These are phyloP conservation scores for Clonostachys rosea DNA, from an alignment of 2,329 filamentous ascomycete species.

Conservation along the genomic window DNA sequence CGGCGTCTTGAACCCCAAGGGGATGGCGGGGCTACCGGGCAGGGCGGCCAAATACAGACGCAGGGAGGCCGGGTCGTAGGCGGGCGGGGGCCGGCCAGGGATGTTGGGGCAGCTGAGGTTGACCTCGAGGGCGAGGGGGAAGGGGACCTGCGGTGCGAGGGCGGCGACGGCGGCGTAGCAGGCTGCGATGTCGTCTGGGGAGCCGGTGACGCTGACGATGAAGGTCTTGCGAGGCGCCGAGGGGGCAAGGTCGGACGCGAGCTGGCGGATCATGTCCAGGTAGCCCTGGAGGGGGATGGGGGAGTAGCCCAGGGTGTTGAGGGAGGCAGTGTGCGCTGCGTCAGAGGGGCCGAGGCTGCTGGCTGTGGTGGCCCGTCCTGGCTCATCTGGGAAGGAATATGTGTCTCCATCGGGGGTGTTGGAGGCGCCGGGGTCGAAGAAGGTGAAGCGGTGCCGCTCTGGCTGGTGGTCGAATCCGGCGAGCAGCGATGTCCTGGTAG, in stretches of 20 bases:
- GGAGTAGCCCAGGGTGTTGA: slow-evolving; percentile 75
- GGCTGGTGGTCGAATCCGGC: slow-evolving; percentile 60
- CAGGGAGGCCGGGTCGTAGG: slow-evolving; percentile 53
- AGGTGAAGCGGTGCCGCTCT: slow-evolving; percentile 57
- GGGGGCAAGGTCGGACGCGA: slow-evolving; percentile 21
- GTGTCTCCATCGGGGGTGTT: slow-evolving; percentile 6
- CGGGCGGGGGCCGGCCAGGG: slow-evolving; percentile 60
- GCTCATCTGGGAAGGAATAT: neutral
- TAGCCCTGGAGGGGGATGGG: slow-evolving; percentile 57
- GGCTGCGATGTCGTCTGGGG: slow-evolving; percentile 46
- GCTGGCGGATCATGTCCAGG: slow-evolving; percentile 46
- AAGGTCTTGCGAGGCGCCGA: slow-evolving; percentile 44
- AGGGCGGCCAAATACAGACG: slow-evolving; percentile 49
- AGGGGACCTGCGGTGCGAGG: slow-evolving; percentile 25
- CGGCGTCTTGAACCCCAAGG: slow-evolving; percentile 66
- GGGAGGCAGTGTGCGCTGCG: slow-evolving; percentile 27
- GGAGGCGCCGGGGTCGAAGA: slow-evolving; percentile 47
- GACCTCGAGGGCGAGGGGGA: slow-evolving; percentile 65
- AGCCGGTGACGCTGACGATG: slow-evolving; percentile 68
- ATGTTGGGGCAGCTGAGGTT: slow-evolving; percentile 81
- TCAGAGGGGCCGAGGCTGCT: neutral
- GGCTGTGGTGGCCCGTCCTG: neutral
- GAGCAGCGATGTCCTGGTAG: slow-evolving; percentile 65
- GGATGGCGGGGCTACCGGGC: slow-evolving; percentile 22
- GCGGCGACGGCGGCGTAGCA: slow-evolving; percentile 48